Evolutionary conservation across 2,329 filamentous ascomycete species (phyloP).

Genomic region (Aspergillus hortae): DNA sequence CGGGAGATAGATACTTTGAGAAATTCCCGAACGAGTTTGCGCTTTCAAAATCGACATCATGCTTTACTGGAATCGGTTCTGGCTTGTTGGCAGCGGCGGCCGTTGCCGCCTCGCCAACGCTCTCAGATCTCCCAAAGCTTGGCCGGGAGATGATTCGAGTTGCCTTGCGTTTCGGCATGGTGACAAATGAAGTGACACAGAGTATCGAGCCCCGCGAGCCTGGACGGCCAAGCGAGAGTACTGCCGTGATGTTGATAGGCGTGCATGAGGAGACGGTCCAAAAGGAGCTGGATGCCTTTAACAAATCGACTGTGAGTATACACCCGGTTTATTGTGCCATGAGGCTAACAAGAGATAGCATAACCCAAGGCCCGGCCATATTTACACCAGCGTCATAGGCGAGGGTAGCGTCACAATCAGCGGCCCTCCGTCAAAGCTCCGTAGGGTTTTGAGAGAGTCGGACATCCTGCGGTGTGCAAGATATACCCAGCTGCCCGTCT

Average conservation of each 20-base stretch:
- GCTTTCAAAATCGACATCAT: neutral
- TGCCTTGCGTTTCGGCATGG: conserved; percentile 48
- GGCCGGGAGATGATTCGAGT: conserved; percentile 43
- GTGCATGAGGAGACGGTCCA: conserved; percentile 18
- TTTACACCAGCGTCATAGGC: conserved; percentile 23
- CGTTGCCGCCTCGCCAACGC: conserved; percentile 35
- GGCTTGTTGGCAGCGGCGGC: conserved; percentile 46
- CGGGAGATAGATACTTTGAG: conserved; percentile 9
- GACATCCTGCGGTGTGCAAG: conserved; percentile 20
- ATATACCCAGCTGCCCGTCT: conserved; percentile 22
- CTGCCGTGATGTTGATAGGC: conserved; percentile 24
- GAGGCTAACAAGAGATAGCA: conserved; percentile 5
- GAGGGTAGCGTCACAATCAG: conserved; percentile 21
- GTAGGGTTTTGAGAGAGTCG: conserved; percentile 17
- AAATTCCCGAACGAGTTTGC: conserved; percentile 3
- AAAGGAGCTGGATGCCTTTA: conserved; percentile 20
- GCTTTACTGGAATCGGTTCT: conserved; percentile 39
- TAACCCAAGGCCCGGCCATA: conserved; percentile 14
- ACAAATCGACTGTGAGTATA: conserved; percentile 12
- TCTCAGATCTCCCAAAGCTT: conserved; percentile 38
- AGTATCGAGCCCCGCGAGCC: conserved; percentile 38
- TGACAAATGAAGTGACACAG: conserved; percentile 42
- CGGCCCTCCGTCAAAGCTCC: conserved; percentile 24
- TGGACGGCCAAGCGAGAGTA: conserved; percentile 14
- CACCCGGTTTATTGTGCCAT: neutral